Percentiles rank a stretch among this genome's conserved stretches.
Evolutionary conservation across 2,329 filamentous ascomycete genomes (phyloP).

Genomic region (Phyllosticta paracitricarpa): DNA sequence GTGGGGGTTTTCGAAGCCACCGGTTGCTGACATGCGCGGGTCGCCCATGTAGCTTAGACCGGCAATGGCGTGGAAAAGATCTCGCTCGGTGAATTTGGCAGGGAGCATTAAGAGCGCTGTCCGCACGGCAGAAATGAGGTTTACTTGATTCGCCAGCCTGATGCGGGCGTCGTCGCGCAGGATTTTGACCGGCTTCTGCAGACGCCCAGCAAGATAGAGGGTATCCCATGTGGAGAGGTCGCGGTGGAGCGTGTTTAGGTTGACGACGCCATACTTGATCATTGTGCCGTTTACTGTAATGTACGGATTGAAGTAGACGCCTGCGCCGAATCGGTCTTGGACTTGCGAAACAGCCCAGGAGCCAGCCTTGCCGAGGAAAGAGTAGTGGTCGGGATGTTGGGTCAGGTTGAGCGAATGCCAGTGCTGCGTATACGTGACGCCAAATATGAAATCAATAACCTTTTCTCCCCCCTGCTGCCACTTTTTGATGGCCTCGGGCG

Average conservation of each 20-base stretch:
- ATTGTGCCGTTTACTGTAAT: conserved; percentile 89
- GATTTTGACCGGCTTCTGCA: conserved; percentile 98
- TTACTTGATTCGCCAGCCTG: conserved; percentile 89
- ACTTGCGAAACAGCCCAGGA: conserved; percentile 77
- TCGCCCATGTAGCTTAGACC: conserved; percentile 91
- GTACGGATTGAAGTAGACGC: conserved; percentile 96
- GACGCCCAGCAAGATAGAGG: conserved; percentile 85
- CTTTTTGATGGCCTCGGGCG: conserved; percentile 69
- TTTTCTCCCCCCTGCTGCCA: conserved; percentile 83
- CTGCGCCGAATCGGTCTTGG: conserved; percentile 81
- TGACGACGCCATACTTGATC: conserved; percentile 97
- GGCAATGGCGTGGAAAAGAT: conserved; percentile 85
- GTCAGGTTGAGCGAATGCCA: conserved; percentile 91
- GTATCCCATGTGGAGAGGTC: conserved; percentile 90
- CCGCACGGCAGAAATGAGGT: conserved; percentile 82
- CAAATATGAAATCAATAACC: conserved; percentile 98
- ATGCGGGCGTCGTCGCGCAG: conserved; percentile 87
- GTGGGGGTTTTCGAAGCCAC: conserved; percentile 80
- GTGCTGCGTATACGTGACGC: conserved; percentile 86
- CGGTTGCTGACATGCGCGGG: conserved; percentile 66
- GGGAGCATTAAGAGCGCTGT: conserved; percentile 83
- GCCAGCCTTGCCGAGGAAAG: conserved; percentile 68
- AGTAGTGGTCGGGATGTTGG: conserved; percentile 89
- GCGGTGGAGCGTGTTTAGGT: conserved; percentile 75
- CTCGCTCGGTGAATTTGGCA: conserved; percentile 69